Conservation (phyloP, 2,329 filamentous ascomycete species). For the Colletotrichum chlorophyti region DNA sequence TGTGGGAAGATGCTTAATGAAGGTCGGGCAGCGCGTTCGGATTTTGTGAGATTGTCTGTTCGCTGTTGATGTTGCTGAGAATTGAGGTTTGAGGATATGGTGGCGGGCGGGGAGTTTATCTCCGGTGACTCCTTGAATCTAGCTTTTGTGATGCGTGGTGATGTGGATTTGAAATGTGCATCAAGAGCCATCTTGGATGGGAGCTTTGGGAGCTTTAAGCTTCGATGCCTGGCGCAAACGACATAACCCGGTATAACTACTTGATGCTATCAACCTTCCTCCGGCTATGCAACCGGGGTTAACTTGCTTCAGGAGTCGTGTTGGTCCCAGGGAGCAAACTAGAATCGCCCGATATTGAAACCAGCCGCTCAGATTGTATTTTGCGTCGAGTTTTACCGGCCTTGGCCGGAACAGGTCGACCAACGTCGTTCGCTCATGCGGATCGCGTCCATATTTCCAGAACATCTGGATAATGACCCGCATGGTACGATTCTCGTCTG, state of each 20-base stretch:
- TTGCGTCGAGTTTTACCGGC: slow-evolving; percentile 8
- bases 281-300: background rate
- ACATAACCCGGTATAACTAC: slow-evolving; percentile 16
- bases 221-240: background rate
- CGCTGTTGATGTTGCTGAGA: slow-evolving; percentile 1
- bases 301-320: slow-evolving; percentile 2
- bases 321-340: background rate
- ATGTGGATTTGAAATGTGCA: background rate
- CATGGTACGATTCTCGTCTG: slow-evolving; percentile 22
- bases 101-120: slow-evolving; percentile 17
- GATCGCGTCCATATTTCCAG: slow-evolving; percentile 4
- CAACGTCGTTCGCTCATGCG: slow-evolving; percentile 11
- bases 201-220: slow-evolving; percentile 25
- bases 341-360: slow-evolving; percentile 27
- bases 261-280: slow-evolving; percentile 5
- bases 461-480: slow-evolving; percentile 17
- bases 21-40: slow-evolving; percentile 5
- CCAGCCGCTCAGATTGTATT: slow-evolving; percentile 22
- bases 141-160: background rate
- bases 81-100: slow-evolving; percentile 8
- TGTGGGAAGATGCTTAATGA: slow-evolving; percentile 21
- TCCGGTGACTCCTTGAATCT: background rate
- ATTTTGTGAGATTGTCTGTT: background rate
- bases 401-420: slow-evolving; percentile 8
- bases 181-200: slow-evolving; percentile 18